Conservation (phyloP, 768 basidiomycete species). For the Termitomyces sp. region DNA sequence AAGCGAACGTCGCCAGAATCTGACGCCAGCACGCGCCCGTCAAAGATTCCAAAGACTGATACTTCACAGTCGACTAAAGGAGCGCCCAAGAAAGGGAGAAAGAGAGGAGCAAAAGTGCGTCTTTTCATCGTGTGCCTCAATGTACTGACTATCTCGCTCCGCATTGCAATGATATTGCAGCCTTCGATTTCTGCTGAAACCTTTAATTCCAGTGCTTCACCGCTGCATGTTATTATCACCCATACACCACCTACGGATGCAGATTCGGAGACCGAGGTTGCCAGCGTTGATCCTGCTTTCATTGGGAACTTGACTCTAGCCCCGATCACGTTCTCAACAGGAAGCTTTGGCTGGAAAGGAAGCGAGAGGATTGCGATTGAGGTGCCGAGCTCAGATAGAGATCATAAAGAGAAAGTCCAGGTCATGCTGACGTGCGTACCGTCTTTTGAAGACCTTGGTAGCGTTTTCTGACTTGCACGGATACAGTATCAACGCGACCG, state of each 20-base stretch:
- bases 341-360: conserved; percentile 86
- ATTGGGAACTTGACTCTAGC: conserved; percentile 53
- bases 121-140: conserved; percentile 1
- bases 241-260: conserved; percentile 47
- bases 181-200: conserved; percentile 40
- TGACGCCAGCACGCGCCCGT: conserved; percentile 36
- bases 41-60: conserved; percentile 50
- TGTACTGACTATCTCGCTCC: background rate
- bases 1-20: conserved; percentile 44
- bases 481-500: conserved; percentile 71
- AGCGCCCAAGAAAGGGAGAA: conserved; percentile 33
- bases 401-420: conserved; percentile 61
- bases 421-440: conserved; percentile 67
- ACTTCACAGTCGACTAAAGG: conserved; percentile 30
- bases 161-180: conserved; percentile 24
- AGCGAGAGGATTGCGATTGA: conserved; percentile 65
- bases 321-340: conserved; percentile 63
- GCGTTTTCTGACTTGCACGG: background rate
- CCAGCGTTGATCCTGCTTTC: conserved; percentile 53
- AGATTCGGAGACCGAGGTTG: conserved; percentile 33
- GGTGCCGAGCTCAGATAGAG: conserved; percentile 46
- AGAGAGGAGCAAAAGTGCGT: conserved; percentile 48
- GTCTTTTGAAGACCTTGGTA: background rate
- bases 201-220: conserved; percentile 66
- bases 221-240: conserved; percentile 63